phyloP scores from a whole-genome alignment of 2,329 filamentous ascomycete genomes.

The Coniella lustricola region DNA sequence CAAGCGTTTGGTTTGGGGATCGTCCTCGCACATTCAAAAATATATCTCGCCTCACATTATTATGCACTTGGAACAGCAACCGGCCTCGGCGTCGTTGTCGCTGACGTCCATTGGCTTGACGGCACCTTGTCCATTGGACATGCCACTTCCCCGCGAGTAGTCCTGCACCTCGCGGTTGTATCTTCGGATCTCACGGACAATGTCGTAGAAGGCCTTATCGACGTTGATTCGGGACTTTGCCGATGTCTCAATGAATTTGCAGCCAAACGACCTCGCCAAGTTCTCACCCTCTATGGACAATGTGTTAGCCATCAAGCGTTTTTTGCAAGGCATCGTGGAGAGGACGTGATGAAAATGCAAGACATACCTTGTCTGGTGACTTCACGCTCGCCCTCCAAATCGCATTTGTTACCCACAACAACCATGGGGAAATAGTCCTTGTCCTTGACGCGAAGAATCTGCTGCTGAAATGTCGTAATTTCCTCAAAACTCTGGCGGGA shows the following conservation, averaged over 20 bases:
- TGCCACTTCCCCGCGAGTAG: conserved; percentile 64
- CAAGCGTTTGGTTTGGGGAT: conserved; percentile 4
- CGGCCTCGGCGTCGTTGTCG: conserved; percentile 58
- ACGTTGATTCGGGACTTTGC: conserved; percentile 98
- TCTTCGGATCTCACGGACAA: conserved; percentile 93
- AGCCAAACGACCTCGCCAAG: conserved; percentile 79
- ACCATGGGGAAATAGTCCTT: conserved; percentile 99
- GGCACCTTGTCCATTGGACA: conserved; percentile 54
- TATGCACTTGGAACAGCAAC: conserved; percentile 81
- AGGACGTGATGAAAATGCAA: not conserved
- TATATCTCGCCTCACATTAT: conserved; percentile 67
- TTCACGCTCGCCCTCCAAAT: conserved; percentile 87
- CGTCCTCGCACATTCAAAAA: not conserved
- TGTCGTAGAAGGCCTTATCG: conserved; percentile 97
- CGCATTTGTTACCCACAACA: conserved; percentile 98
- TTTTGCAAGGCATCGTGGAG: conserved; percentile 2
- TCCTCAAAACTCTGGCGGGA: conserved; percentile 97
- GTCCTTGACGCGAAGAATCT: conserved; percentile 97
- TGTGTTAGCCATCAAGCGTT: conserved; percentile 7
- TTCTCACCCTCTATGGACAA: conserved; percentile 70
- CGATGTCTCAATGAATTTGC: conserved; percentile 98
- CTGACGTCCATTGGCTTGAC: conserved; percentile 73
- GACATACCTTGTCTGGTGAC: conserved; percentile 82
- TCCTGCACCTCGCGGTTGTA: conserved; percentile 98
- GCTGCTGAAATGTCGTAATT: conserved; percentile 97